A percentile compares a stretch with the other conserved stretches of the same genome.
Evolutionary conservation across 495 filamentous ascomycete genomes (phyloP).

Genomic region (Podospora pseudocomata): DNA sequence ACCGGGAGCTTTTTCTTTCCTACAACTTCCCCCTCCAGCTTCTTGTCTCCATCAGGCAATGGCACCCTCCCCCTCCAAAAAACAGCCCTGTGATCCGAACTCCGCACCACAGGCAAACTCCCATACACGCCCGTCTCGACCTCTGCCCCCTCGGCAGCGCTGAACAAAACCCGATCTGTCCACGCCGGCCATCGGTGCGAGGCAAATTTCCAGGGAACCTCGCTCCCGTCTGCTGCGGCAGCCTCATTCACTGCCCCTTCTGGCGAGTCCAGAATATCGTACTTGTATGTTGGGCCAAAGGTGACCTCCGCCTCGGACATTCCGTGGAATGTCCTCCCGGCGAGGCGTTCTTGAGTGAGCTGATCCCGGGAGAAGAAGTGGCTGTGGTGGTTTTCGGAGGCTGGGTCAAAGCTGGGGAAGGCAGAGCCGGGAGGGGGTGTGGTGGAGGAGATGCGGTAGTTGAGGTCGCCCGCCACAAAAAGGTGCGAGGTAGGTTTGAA

Average conservation of each 20-base stretch:
- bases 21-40: conserved; percentile 32
- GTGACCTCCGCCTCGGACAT: conserved; percentile 66
- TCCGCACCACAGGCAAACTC: conserved; percentile 67
- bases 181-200: conserved; percentile 83
- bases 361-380: conserved; percentile 71
- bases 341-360: conserved; percentile 61
- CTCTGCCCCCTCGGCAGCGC: conserved; percentile 20
- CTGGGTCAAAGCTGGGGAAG: conserved; percentile 60
- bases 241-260: conserved; percentile 17
- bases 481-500: conserved; percentile 73
- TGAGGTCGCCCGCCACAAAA: conserved; percentile 87
- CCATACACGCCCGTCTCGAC: conserved; percentile 60
- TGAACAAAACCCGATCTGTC: conserved; percentile 85
- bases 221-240: conserved; percentile 16
- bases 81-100: conserved; percentile 84
- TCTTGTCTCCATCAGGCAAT: conserved; percentile 21
- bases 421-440: conserved; percentile 51
- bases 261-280: conserved; percentile 37
- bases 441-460: conserved; percentile 75
- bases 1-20: conserved; percentile 33
- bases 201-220: conserved; percentile 69
- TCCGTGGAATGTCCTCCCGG: conserved; percentile 67
- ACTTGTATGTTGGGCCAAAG: conserved; percentile 94
- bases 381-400: conserved; percentile 43
- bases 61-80: conserved; percentile 62